Conservation (phyloP, 208 protist genomes). For the Trypanosoma conorhini region DNA sequence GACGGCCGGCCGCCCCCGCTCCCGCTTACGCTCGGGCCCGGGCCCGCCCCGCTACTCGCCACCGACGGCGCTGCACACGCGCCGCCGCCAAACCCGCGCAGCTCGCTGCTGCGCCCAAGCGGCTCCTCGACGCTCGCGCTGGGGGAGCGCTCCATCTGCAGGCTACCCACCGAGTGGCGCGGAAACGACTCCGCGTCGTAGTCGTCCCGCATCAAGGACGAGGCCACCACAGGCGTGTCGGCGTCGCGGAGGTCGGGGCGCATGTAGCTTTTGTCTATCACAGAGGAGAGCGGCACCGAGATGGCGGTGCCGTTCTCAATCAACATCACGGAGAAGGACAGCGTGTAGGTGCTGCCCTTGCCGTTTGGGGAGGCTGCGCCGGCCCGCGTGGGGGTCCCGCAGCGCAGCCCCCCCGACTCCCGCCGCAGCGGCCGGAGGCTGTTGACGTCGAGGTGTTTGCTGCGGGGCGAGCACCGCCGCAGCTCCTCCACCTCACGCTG, state of each 20-base stretch:
- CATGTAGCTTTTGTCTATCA: conserved; percentile 83
- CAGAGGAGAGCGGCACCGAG: conserved; percentile 65
- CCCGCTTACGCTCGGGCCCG: too few relatives aligned
- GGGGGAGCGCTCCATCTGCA: conserved; percentile 6
- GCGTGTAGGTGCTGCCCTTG: conserved; percentile 46
- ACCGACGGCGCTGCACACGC: conserved; percentile 7
- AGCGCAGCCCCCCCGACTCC: not conserved
- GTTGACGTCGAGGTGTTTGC: conserved; percentile 8
- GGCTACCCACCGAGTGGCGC: conserved; percentile 56
- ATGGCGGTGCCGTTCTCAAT: conserved; percentile 83
- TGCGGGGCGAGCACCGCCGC: conserved; percentile 21
- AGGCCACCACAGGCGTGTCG: conserved; percentile 80
- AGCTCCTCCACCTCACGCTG: conserved; percentile 43
- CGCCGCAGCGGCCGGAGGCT: not conserved
- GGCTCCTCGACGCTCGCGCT: conserved; percentile 14
- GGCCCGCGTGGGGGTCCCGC: not conserved
- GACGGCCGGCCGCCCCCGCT: conserved; percentile 25
- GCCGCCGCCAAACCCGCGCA: not conserved
- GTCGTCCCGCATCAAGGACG: conserved; percentile 49
- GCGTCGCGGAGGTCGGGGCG: conserved; percentile 76
- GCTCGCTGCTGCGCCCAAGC: conserved; percentile 7
- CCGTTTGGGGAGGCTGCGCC: conserved; percentile 1
- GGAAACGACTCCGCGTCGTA: conserved; percentile 38
- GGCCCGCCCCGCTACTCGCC: not conserved
- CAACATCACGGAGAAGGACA: conserved; percentile 87